These are phyloP conservation scores for Amyloporia xantha DNA, from an alignment of 768 basidiomycete species.

Conservation along the genomic window DNA sequence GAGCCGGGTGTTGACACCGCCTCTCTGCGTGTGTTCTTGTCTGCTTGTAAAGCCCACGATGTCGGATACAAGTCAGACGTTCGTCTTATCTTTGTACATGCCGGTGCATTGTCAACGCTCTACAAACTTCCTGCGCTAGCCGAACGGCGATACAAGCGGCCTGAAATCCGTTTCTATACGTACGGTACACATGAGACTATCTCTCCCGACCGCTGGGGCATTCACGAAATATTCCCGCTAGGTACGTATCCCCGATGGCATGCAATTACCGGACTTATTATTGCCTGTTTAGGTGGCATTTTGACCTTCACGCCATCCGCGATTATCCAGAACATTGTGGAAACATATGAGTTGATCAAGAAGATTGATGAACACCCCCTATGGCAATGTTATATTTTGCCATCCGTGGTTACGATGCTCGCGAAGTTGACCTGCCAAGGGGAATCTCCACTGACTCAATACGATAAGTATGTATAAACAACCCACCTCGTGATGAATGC, in stretches of 20 bases:
- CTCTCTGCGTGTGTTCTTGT: slow-evolving; percentile 38
- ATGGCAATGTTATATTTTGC: slow-evolving; percentile 64
- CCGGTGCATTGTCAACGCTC: slow-evolving; percentile 45
- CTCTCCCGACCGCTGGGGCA: slow-evolving; percentile 47
- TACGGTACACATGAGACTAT: slow-evolving; percentile 60
- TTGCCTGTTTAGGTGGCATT: slow-evolving; percentile 70
- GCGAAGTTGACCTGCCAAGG: slow-evolving; percentile 31
- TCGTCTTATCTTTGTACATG: slow-evolving; percentile 60
- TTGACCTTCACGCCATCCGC: slow-evolving; percentile 64
- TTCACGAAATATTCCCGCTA: slow-evolving; percentile 60
- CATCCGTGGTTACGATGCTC: slow-evolving; percentile 54
- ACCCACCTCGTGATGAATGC: not conserved
- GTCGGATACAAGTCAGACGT: slow-evolving; percentile 33
- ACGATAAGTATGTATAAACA: slow-evolving; percentile 32
- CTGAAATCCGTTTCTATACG: slow-evolving; percentile 52
- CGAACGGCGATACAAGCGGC: slow-evolving; percentile 36
- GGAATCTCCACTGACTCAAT: slow-evolving; percentile 34
- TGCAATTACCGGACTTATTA: too few relatives aligned
- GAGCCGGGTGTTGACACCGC: slow-evolving; percentile 36
- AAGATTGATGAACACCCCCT: slow-evolving; percentile 53
- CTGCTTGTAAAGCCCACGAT: slow-evolving; percentile 34
- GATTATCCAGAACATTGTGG: slow-evolving; percentile 46
- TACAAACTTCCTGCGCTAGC: slow-evolving; percentile 43
- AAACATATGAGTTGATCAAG: slow-evolving; percentile 40
- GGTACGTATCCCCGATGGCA: slow-evolving; percentile 42